These are phyloP conservation scores for Alternaria brassicicola DNA, from an alignment of 2,329 filamentous ascomycete species.

Conservation along the genomic window DNA sequence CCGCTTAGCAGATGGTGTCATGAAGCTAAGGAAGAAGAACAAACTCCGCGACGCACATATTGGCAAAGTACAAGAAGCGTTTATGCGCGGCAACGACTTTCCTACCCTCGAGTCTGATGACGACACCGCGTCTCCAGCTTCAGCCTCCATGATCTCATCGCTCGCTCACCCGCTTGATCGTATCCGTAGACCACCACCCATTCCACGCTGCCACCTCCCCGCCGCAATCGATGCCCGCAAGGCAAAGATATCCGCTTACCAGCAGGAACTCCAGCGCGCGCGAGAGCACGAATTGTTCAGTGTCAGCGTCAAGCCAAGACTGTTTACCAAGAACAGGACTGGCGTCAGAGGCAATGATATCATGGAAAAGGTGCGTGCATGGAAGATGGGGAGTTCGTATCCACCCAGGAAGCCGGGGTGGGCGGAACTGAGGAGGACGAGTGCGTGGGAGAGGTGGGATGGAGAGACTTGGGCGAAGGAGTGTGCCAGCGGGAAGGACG, in stretches of 20 bases:
- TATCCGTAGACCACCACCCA: not conserved
- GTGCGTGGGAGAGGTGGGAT: conserved; percentile 15
- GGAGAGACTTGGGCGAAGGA: conserved; percentile 3
- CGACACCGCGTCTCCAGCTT: not conserved
- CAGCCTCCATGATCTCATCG: not conserved
- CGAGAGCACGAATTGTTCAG: not conserved
- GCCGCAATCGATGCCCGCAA: not conserved
- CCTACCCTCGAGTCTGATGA: not conserved
- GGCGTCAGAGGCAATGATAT: not conserved
- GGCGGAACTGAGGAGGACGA: not conserved
- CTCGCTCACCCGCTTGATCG: not conserved
- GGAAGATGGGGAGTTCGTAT: conserved; percentile 5
- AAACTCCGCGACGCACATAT: not conserved
- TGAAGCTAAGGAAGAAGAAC: not conserved
- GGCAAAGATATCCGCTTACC: not conserved
- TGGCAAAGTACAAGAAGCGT: not conserved
- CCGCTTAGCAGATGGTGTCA: not conserved
- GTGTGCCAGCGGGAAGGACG: not conserved
- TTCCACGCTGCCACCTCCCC: not conserved
- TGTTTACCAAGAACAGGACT: not conserved
- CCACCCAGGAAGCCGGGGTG: not conserved
- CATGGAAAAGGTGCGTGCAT: conserved; percentile 7
- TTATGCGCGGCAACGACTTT: not conserved
- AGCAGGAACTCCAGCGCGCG: not conserved
- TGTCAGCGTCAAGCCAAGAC: not conserved